Percentiles rank a stretch among this genome's conserved stretches.
These are phyloP conservation scores for Zygosaccharomyces bailii DNA, from an alignment of 805 yeast genomes.

Conservation along the genomic window DNA sequence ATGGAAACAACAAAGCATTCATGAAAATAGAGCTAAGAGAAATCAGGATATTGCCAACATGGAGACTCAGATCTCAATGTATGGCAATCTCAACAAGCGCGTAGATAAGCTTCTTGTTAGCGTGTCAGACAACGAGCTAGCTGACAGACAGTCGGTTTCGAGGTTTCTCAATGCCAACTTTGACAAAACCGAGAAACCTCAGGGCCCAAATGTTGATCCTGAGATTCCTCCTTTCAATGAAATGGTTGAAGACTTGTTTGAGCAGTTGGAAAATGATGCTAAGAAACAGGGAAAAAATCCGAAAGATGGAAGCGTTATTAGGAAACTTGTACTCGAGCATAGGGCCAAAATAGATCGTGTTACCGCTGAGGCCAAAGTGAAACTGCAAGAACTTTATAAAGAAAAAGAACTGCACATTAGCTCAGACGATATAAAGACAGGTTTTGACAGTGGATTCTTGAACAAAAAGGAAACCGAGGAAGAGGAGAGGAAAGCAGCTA, in stretches of 20 bases:
- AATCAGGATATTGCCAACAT: constrained; percentile 73
- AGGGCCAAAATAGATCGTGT: constrained; percentile 66
- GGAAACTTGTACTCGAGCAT: constrained; percentile 49
- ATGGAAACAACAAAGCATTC: constrained; percentile 97
- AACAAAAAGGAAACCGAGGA: constrained; percentile 48
- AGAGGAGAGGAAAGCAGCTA: constrained; percentile 13
- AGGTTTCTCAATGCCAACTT: constrained; percentile 47
- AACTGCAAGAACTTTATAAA: constrained; percentile 60
- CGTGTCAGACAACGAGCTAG: constrained; percentile 41
- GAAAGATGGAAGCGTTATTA: constrained; percentile 39
- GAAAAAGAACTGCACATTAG: constrained; percentile 77
- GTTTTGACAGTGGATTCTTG: constrained; percentile 81
- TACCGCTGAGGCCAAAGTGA: constrained; percentile 58
- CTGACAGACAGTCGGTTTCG: constrained; percentile 34
- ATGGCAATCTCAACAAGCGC: constrained; percentile 65
- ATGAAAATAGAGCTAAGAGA: constrained; percentile 82
- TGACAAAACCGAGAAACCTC: constrained; percentile 57
- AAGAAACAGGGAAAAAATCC: constrained; percentile 45
- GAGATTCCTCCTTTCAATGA: constrained; percentile 71
- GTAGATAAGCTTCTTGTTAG: constrained; percentile 56
- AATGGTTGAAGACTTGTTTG: constrained; percentile 85
- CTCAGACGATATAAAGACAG: constrained; percentile 87
- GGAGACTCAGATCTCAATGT: constrained; percentile 77
- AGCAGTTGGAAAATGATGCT: constrained; percentile 66
- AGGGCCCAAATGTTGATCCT: constrained; percentile 41